Evolutionary conservation across 164 flowering plant genomes (phyloP).

Genomic region (Saururus chinensis): DNA sequence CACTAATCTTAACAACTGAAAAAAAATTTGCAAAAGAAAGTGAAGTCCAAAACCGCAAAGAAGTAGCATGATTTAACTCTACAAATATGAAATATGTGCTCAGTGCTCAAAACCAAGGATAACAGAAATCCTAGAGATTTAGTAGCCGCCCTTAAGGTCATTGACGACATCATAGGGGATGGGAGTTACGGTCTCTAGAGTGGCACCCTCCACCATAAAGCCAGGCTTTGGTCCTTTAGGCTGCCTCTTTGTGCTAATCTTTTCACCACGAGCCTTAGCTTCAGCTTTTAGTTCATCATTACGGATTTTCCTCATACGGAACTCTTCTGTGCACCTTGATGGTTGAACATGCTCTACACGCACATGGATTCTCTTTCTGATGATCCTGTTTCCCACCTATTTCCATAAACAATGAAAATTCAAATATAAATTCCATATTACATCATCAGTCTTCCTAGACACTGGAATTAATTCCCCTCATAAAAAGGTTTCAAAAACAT

Average conservation of each 20-base stretch:
- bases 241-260: conserved; percentile 24
- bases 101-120: too few species aligned
- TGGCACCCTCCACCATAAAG: conserved; percentile 28
- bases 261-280: conserved; percentile 23
- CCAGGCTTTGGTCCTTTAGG: conserved; percentile 27
- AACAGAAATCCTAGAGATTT: background rate
- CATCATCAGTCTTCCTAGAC: background rate
- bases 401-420: background rate
- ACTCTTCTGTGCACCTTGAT: conserved; percentile 22
- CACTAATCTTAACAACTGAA: too few species aligned
- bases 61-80: too few species aligned
- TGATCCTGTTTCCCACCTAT: conserved; percentile 22
- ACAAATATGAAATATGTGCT: too few species aligned
- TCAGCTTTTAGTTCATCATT: conserved; percentile 21
- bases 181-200: conserved; percentile 26
- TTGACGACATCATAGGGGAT: conserved; percentile 25
- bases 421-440: background rate
- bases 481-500: background rate
- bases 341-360: conserved; percentile 24
- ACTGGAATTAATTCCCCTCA: background rate
- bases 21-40: too few species aligned
- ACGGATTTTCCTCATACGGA: conserved; percentile 13
- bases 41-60: too few species aligned
- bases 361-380: conserved; percentile 25
- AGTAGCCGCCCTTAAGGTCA: conserved; percentile 23